phyloP scores from a whole-genome alignment of 2,329 filamentous ascomycete species.

The Fusarium kyushuense region DNA sequence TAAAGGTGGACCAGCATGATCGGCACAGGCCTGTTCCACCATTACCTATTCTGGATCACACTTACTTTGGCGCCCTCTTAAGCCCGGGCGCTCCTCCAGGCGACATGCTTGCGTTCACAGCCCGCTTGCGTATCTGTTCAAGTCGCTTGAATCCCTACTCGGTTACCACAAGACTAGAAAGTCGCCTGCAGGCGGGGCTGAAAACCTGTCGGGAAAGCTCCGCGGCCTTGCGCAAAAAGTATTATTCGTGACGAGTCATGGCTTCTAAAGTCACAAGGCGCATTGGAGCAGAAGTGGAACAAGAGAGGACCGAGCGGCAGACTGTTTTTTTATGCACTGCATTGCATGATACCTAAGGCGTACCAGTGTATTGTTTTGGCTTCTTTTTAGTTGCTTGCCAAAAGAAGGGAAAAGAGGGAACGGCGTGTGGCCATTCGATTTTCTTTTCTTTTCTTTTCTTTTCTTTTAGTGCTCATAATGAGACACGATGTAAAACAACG shows the following conservation, averaged over 20 bases:
- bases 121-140: neutral
- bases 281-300: conserved; percentile 25
- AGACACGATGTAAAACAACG: conserved; percentile 33
- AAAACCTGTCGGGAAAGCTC: conserved; percentile 1
- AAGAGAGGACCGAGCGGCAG: conserved; percentile 15
- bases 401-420: conserved; percentile 11
- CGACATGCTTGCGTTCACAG: conserved; percentile 7
- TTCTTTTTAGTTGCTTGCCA: conserved; percentile 8
- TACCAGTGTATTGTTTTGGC: conserved; percentile 29
- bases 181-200: conserved; percentile 9
- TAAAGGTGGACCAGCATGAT: conserved; percentile 1
- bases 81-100: conserved; percentile 10
- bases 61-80: conserved; percentile 1
- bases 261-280: conserved; percentile 15
- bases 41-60: conserved; percentile 12
- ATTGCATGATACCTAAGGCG: conserved; percentile 45
- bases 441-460: neutral
- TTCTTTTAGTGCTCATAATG: conserved; percentile 21
- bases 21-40: neutral
- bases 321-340: conserved; percentile 30
- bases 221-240: conserved; percentile 16
- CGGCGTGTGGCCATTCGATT: conserved; percentile 8
- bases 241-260: conserved; percentile 29
- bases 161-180: conserved; percentile 2
- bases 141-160: neutral